These are phyloP conservation scores for Colletotrichum camelliae DNA, from an alignment of 2,329 filamentous ascomycete species.

Conservation along the genomic window DNA sequence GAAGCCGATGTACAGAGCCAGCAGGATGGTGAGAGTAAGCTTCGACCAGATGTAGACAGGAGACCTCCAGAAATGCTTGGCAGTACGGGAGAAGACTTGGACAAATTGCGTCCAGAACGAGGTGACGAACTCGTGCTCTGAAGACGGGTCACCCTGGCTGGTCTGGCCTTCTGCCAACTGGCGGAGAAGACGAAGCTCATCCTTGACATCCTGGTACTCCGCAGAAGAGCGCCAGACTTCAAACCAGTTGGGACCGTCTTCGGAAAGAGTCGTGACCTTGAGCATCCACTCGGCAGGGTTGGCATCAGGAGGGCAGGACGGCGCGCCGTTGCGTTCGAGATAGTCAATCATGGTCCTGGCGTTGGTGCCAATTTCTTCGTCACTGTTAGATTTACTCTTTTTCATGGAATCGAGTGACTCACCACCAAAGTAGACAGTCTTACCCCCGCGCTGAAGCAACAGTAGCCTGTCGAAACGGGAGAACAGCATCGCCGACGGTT, in stretches of 20 bases:
- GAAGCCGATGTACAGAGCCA: constrained; percentile 68
- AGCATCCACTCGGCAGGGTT: constrained; percentile 76
- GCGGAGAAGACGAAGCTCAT: constrained; percentile 30
- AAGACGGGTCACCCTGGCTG: not conserved
- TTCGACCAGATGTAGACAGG: constrained; percentile 76
- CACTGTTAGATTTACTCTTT: too few relatives aligned
- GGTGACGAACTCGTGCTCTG: constrained; percentile 69
- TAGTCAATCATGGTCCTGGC: constrained; percentile 56
- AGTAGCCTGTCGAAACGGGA: constrained; percentile 59
- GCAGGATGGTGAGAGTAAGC: constrained; percentile 53
- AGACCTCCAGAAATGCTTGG: constrained; percentile 76
- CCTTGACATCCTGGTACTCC: constrained; percentile 32
- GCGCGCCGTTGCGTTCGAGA: constrained; percentile 67
- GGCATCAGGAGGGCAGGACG: constrained; percentile 55
- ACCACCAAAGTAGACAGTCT: constrained; percentile 65
- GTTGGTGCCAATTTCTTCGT: constrained; percentile 35
- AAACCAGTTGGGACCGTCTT: constrained; percentile 37
- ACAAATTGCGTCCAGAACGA: constrained; percentile 66
- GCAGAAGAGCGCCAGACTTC: constrained; percentile 37
- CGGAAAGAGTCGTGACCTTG: constrained; percentile 32
- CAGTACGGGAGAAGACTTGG: constrained; percentile 66
- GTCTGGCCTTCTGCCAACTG: constrained; percentile 42
- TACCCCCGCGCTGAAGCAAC: constrained; percentile 60
- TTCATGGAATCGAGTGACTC: constrained; percentile 26
- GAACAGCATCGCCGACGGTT: constrained; percentile 50